Evolutionary conservation across 352 stramenopile species (phyloP), one percentile per base, ranked within the genome.

Genomic region (Lagenidium giganteum): DNA sequence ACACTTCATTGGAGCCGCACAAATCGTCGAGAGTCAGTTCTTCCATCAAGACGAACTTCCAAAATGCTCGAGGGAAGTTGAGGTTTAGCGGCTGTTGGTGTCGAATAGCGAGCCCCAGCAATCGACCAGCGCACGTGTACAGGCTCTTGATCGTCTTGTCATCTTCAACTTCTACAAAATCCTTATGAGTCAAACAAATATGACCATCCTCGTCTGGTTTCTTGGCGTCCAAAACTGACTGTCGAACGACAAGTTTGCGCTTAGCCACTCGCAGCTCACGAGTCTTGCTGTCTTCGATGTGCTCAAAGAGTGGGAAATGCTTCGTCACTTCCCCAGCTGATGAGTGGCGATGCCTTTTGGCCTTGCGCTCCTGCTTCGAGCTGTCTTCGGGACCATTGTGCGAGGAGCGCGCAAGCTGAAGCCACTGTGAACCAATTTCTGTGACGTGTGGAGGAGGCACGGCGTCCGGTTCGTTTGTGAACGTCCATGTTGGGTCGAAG

Each of bases 81-180:
- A 64, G 62, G 41, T 67, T 58, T 22, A 91, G 52, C 14, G 73
- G 68, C 22, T 87, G 72, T 35, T 87, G 70, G 26, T 88, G 74
- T 25, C 79, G 75, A 51, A 91, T 80, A 11, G 73, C 69, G 22
- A 91, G 51, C 0, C 79, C 75, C 17, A 88, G 50, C 35, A 91
- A 46, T 4, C 79, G 68, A 3, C 79, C 79, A 3, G 68, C 62
- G 34, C 70, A 83, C 17, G 70, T 61, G 47, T 88, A 88, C 27
- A 88, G 39, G 33, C 82, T 73, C 37, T 75, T 71, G 6, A 87
- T 49, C 4, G 64, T 41, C 28, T 70, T 60, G 23, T 72, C 61
- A 18, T 38, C 51, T 18, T 49, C 29, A 26, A 83, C 43, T 17
- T 67, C 51, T 8, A 78, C 17, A 4, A 87, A 22, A 26, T 87